phyloP scores from a whole-genome alignment of 139 green algal genomes.

The Chlorella sp. region DNA sequence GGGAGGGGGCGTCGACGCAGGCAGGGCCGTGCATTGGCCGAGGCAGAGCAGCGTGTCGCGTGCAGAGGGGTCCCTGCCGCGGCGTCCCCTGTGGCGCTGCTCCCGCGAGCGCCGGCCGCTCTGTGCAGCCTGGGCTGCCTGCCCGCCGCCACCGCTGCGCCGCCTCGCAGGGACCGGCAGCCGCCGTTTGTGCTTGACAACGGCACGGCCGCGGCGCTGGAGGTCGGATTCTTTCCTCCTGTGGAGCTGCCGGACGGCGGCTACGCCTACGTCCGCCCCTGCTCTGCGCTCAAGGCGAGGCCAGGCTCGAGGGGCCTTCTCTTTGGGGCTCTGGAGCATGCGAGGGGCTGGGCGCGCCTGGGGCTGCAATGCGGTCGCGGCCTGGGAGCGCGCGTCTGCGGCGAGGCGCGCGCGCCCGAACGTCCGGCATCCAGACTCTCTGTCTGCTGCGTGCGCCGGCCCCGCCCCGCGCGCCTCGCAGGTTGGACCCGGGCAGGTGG shows the following conservation, averaged over 20 bases:
- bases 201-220: neutral
- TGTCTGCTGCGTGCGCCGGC: neutral
- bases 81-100: neutral
- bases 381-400: too few relatives aligned
- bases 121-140: neutral
- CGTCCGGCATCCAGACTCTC: too few relatives aligned
- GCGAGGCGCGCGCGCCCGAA: too few relatives aligned
- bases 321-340: too few relatives aligned
- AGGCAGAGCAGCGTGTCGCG: too few relatives aligned
- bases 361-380: too few relatives aligned
- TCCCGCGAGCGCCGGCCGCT: neutral
- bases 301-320: too few relatives aligned
- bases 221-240: constrained; percentile 24
- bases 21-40: too few relatives aligned
- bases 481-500: neutral
- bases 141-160: neutral
- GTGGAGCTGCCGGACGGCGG: neutral
- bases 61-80: too few relatives aligned
- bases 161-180: constrained; percentile 34
- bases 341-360: too few relatives aligned
- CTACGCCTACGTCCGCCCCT: constrained; percentile 14
- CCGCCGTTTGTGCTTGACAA: constrained; percentile 40
- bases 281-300: too few relatives aligned
- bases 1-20: too few relatives aligned
- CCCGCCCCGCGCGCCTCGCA: neutral